These are phyloP conservation scores for Acarospora socialis DNA, from an alignment of 2,329 filamentous ascomycete genomes.

Conservation along the genomic window DNA sequence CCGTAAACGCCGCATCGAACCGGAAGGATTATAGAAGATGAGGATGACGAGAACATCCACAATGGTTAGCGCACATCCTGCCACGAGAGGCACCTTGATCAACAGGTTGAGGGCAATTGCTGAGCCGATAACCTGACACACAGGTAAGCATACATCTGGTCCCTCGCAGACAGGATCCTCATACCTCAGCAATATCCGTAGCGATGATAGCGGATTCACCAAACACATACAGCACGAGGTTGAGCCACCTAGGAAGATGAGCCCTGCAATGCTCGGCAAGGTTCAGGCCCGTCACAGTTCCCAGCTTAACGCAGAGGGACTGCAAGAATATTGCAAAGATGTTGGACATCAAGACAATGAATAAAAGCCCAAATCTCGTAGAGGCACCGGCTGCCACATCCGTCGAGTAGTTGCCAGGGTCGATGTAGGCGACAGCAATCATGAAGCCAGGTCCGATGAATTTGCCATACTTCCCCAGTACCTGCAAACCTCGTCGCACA, in stretches of 20 bases:
- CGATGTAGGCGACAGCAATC: slow-evolving; percentile 35
- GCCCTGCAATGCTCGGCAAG: slow-evolving; percentile 51
- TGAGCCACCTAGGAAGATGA: slow-evolving; percentile 52
- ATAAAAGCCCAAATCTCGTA: slow-evolving; percentile 30
- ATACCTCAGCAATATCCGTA: slow-evolving; percentile 55
- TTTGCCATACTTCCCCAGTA: slow-evolving; percentile 26
- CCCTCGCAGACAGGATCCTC: neutral
- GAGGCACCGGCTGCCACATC: slow-evolving; percentile 34
- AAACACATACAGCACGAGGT: slow-evolving; percentile 45
- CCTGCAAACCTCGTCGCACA: slow-evolving; percentile 9
- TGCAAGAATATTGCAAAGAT: slow-evolving; percentile 35
- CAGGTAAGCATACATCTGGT: slow-evolving; percentile 1
- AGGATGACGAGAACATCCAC: slow-evolving; percentile 43
- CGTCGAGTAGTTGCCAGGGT: slow-evolving; percentile 36
- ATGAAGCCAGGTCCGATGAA: slow-evolving; percentile 36
- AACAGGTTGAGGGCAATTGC: slow-evolving; percentile 43
- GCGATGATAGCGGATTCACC: slow-evolving; percentile 56
- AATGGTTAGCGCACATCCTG: slow-evolving; percentile 42
- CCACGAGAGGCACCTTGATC: slow-evolving; percentile 38
- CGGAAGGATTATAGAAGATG: slow-evolving; percentile 39
- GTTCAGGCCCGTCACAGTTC: slow-evolving; percentile 53
- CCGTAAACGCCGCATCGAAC: slow-evolving; percentile 37
- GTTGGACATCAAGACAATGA: slow-evolving; percentile 34
- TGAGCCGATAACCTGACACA: slow-evolving; percentile 38
- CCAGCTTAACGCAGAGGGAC: slow-evolving; percentile 44